Evolutionary conservation across 2,329 filamentous ascomycete genomes (phyloP).

Genomic region (Fusarium algeriense): DNA sequence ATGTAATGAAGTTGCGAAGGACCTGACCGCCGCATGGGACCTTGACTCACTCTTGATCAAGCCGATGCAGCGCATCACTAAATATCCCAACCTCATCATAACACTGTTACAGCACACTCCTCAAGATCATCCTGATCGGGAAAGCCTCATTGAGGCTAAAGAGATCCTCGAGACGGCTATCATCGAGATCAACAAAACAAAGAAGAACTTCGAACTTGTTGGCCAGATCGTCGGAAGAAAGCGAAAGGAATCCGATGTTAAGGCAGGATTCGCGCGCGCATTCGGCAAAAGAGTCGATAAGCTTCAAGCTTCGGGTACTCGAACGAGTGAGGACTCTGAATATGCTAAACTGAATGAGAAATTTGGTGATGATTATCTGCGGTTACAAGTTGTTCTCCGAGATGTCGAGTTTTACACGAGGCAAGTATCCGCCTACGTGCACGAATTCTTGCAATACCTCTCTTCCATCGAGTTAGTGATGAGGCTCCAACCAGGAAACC

Average conservation of each 20-base stretch:
- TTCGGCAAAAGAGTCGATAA: slow-evolving; percentile 92
- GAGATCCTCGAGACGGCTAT: slow-evolving; percentile 73
- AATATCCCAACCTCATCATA: slow-evolving; percentile 89
- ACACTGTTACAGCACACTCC: slow-evolving; percentile 85
- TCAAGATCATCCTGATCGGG: slow-evolving; percentile 83
- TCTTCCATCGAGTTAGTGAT: slow-evolving; percentile 87
- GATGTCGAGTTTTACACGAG: slow-evolving; percentile 94
- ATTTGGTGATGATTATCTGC: slow-evolving; percentile 92
- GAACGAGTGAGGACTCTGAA: slow-evolving; percentile 79
- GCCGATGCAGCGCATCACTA: slow-evolving; percentile 92
- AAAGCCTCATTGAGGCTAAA: slow-evolving; percentile 68
- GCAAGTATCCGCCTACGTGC: slow-evolving; percentile 83
- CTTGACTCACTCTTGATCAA: slow-evolving; percentile 97
- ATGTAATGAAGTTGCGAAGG: slow-evolving; percentile 91
- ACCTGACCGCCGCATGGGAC: slow-evolving; percentile 94
- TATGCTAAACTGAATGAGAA: slow-evolving; percentile 86
- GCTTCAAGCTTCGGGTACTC: slow-evolving; percentile 72
- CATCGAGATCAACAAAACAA: slow-evolving; percentile 92
- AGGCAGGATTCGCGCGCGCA: slow-evolving; percentile 85
- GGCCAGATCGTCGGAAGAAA: slow-evolving; percentile 89
- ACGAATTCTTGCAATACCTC: slow-evolving; percentile 83
- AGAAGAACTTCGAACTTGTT: slow-evolving; percentile 93
- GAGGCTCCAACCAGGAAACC: slow-evolving; percentile 75
- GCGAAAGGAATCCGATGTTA: slow-evolving; percentile 88
- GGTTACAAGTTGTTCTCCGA: slow-evolving; percentile 89